Evolutionary conservation across 2,329 filamentous ascomycete genomes (phyloP).

Genomic region (Colletotrichum somersetense): DNA sequence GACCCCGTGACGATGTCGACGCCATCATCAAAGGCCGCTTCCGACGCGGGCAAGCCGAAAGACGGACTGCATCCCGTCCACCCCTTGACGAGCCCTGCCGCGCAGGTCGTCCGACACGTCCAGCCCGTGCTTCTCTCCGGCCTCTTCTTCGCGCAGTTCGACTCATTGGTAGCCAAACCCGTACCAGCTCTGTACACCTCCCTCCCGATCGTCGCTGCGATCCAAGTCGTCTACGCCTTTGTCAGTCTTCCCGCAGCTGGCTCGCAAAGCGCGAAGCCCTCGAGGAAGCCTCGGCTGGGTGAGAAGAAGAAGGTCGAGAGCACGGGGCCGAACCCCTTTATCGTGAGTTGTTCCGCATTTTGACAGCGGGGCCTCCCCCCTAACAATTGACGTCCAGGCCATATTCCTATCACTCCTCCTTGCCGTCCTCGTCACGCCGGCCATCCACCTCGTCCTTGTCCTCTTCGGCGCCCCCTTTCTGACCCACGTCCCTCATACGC

Average conservation of each 20-base stretch:
- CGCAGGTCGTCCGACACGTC: constrained; percentile 69
- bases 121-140: constrained; percentile 77
- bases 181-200: constrained; percentile 71
- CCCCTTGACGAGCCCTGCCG: constrained; percentile 53
- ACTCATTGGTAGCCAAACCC: constrained; percentile 76
- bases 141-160: constrained; percentile 74
- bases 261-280: constrained; percentile 54
- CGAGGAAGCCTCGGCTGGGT: constrained; percentile 65
- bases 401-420: constrained; percentile 64
- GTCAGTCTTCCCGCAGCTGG: constrained; percentile 74
- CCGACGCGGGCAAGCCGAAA: constrained; percentile 49
- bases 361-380: background rate
- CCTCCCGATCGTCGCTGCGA: constrained; percentile 70
- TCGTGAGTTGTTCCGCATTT: constrained; percentile 54
- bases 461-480: constrained; percentile 94
- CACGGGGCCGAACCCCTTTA: constrained; percentile 58
- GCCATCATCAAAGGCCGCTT: constrained; percentile 49
- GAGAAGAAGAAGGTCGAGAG: constrained; percentile 66
- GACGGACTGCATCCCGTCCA: constrained; percentile 54
- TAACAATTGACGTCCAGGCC: constrained; percentile 50
- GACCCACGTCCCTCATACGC: constrained; percentile 81
- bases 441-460: constrained; percentile 74
- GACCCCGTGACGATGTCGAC: constrained; percentile 58
- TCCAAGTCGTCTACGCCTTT: constrained; percentile 75
- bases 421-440: constrained; percentile 78